Conservation (phyloP, 257 asterid species). For the Nicotiana obtusifolia region DNA sequence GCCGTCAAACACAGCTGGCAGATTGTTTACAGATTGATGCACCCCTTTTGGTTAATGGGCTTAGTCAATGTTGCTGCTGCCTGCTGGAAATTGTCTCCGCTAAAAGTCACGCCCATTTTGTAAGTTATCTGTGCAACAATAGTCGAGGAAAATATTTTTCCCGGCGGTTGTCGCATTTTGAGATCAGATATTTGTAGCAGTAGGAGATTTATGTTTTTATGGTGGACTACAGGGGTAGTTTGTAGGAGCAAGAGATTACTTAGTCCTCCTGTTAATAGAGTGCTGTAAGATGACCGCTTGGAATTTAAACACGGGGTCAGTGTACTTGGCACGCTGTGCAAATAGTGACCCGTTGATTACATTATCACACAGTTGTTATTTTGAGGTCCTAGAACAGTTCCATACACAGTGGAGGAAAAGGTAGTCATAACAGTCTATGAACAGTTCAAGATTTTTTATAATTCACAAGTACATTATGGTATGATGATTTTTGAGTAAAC, state of each 20-base stretch:
- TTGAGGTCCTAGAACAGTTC: background rate
- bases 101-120: background rate
- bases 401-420: background rate
- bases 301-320: too few species aligned
- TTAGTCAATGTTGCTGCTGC: background rate
- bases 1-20: background rate
- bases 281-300: background rate
- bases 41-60: background rate
- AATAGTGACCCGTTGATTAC: background rate
- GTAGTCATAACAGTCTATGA: background rate
- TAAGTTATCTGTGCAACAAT: background rate
- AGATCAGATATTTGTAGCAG: background rate
- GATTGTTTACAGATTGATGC: background rate
- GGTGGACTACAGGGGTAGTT: background rate
- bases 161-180: background rate
- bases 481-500: background rate
- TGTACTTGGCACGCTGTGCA: too few species aligned
- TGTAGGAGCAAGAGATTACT: background rate
- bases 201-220: background rate
- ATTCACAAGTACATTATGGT: background rate
- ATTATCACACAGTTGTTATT: background rate
- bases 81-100: background rate
- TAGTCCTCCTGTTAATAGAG: background rate
- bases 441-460: background rate
- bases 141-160: background rate